These are phyloP conservation scores for Cryptococcus sp. DNA, from an alignment of 1,284 basidiomycete species.

Conservation along the genomic window DNA sequence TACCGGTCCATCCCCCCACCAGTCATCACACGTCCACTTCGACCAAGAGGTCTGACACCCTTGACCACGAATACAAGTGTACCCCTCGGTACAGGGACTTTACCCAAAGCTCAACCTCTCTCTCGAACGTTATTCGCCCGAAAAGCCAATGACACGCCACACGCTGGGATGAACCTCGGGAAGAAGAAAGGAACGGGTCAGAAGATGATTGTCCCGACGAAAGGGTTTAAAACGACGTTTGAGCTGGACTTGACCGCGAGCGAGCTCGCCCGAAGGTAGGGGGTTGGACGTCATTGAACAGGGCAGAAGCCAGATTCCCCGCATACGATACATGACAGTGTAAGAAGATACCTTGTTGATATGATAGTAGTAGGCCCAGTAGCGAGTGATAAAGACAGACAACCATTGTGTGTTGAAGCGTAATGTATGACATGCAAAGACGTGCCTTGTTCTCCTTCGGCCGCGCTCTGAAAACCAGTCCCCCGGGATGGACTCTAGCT, in stretches of 20 bases:
- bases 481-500: too few species aligned
- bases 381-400: too few species aligned
- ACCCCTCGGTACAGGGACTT: conserved; percentile 2
- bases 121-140: conserved; percentile 34
- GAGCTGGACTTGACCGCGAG: conserved; percentile 36
- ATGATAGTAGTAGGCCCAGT: too few species aligned
- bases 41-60: conserved; percentile 15
- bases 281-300: too few species aligned
- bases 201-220: conserved; percentile 43
- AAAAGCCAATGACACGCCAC: conserved; percentile 22
- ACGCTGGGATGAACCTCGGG: conserved; percentile 14
- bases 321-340: too few species aligned
- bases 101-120: conserved; percentile 39
- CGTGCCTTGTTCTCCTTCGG: too few species aligned
- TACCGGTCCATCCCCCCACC: background rate
- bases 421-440: too few species aligned
- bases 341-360: too few species aligned
- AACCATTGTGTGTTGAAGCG: too few species aligned
- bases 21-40: background rate
- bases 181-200: conserved; percentile 25
- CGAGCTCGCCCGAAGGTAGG: conserved; percentile 30
- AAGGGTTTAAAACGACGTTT: conserved; percentile 41
- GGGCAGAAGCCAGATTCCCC: too few species aligned
- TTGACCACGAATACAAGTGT: background rate
- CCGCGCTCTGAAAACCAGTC: too few species aligned